Evolutionary conservation across 2,329 filamentous ascomycete genomes (phyloP).

Genomic region (Akanthomyces muscarius): DNA sequence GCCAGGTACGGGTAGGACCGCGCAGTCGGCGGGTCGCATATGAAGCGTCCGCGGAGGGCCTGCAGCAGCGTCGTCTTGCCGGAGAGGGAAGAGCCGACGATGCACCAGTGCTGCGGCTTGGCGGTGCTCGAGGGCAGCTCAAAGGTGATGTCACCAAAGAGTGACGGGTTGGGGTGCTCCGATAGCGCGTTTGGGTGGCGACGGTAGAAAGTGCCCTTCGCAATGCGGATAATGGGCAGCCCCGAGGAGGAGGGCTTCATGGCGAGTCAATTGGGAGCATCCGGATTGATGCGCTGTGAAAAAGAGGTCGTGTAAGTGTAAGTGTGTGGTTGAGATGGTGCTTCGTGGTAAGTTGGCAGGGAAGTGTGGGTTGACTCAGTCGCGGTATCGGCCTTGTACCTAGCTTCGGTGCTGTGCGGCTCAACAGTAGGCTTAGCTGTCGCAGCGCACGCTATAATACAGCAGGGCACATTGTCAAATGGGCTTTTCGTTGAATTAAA

Average conservation of each 20-base stretch:
- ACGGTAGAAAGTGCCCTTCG: conserved; percentile 79
- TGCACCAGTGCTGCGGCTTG: conserved; percentile 67
- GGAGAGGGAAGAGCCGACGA: conserved; percentile 74
- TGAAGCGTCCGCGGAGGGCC: conserved; percentile 68
- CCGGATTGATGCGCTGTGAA: conserved; percentile 19
- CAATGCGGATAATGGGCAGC: conserved; percentile 64
- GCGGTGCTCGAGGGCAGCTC: conserved; percentile 56
- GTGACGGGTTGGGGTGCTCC: conserved; percentile 58
- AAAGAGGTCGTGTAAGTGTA: neutral
- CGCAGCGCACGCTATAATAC: neutral
- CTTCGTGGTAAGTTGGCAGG: neutral
- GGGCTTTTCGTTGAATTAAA: too few relatives aligned
- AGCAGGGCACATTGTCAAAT: too few relatives aligned
- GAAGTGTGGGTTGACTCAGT: conserved; percentile 4
- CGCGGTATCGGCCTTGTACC: conserved; percentile 2
- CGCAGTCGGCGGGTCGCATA: conserved; percentile 71
- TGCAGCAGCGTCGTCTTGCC: conserved; percentile 82
- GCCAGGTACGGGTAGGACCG: conserved; percentile 76
- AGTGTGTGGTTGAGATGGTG: neutral
- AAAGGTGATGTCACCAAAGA: conserved; percentile 71
- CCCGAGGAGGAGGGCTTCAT: conserved; percentile 37
- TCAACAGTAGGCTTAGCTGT: too few relatives aligned
- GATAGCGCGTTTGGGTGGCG: conserved; percentile 58
- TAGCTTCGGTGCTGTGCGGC: neutral
- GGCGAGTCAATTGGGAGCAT: conserved; percentile 26